Base-by-base conservation (phyloP, 257 asterid genomes). In the Solanum clarkiae region DNA sequence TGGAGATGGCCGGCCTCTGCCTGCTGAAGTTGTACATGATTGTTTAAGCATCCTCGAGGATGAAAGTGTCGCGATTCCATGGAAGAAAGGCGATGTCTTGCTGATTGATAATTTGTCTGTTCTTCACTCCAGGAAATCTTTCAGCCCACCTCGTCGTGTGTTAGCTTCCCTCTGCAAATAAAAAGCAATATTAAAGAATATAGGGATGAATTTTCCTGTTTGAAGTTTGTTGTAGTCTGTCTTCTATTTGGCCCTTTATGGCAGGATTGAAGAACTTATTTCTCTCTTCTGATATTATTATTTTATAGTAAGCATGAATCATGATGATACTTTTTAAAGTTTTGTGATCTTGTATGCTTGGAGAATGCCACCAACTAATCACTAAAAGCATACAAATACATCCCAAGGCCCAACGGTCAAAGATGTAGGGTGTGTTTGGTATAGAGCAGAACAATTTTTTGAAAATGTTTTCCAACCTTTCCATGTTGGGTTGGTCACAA, bases 91-190 rank as follows among this genome's bases (percentile, higher is more conserved):
- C 1, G 98, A 96, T 24, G 86, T 93, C 14, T 47, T 94, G 74
- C 79, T 94, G 87, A 92, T 94, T 36, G 98, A 96, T 86, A 94
- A 96, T 82, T 83, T 93, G 89, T 98, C 98, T 18, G 97, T 92
- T 88, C 98, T 94, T 88, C 99, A 96, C 90, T 87, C 98, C 10
- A 86, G 98, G 51, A 93, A 87, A 79, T 91, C 98, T 0, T 96
- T 93, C 82, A 60, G 81, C 59, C 96, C 96, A 81, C 99, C 98
- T 84, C 93, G 98, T 20, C 93, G 97, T 29, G 85, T 96, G 10
- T 86, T 96, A 72, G 98, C 98, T 81, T 94, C 99, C 56, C 87
- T 96, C 12, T 93, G 99, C 93, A 94, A 93, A 93, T 94, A 79
- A 88, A 88, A 72, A 59, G 49, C 62, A 84, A 79, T 53, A 74